A percentile compares a stretch with the other conserved stretches of the same genome.
Evolutionary conservation across 1,284 basidiomycete species (phyloP).

Genomic region (Cryptococcus neoformans): DNA sequence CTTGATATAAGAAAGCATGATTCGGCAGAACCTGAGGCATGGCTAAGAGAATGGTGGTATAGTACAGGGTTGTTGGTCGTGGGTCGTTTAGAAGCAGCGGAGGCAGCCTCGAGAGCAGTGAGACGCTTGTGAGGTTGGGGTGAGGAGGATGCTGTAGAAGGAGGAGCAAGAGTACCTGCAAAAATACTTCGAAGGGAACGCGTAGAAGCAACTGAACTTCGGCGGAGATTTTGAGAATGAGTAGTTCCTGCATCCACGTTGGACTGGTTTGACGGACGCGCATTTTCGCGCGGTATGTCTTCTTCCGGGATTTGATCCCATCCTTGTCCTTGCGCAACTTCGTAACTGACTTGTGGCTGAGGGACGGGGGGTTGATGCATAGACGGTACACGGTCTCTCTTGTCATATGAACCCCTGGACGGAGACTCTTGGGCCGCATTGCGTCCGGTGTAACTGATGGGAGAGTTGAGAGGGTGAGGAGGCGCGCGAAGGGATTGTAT

Average conservation of each 20-base stretch:
- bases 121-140: constrained; percentile 6
- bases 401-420: constrained; percentile 7
- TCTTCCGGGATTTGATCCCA: constrained; percentile 28
- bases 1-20: constrained; percentile 37
- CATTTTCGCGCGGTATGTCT: not conserved
- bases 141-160: not conserved
- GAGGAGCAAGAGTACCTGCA: constrained; percentile 1
- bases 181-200: constrained; percentile 8
- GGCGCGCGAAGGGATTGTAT: constrained; percentile 42
- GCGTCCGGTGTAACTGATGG: constrained; percentile 24
- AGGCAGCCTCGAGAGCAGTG: constrained; percentile 29
- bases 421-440: constrained; percentile 23
- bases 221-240: not conserved
- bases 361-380: constrained; percentile 44
- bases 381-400: constrained; percentile 24
- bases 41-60: constrained; percentile 40
- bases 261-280: not conserved
- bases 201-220: constrained; percentile 7
- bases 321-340: constrained; percentile 32
- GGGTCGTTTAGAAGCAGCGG: constrained; percentile 26
- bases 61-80: constrained; percentile 37
- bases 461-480: constrained; percentile 46
- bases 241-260: not conserved
- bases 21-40: constrained; percentile 30
- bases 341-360: constrained; percentile 37